These are phyloP conservation scores for Phtheirospermum japonicum DNA, from an alignment of 257 asterid species.

Conservation along the genomic window DNA sequence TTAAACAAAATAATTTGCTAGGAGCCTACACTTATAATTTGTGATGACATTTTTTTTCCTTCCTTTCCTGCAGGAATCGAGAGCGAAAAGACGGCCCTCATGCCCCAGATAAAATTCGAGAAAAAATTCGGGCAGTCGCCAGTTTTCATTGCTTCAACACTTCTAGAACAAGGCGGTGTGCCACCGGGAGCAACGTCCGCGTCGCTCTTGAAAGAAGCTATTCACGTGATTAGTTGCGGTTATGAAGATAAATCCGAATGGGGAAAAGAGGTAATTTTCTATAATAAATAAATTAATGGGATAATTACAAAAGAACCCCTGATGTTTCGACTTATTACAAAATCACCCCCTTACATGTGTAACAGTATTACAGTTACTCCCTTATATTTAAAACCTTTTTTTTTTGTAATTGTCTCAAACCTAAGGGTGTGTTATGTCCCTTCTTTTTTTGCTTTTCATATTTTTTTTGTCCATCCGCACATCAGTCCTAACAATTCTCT, in stretches of 20 bases:
- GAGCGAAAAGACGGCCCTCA: constrained; percentile 66
- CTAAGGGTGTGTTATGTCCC: no score
- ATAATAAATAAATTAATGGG: background rate
- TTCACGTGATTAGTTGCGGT: constrained; percentile 94
- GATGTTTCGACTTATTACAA: no score
- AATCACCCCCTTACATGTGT: no score
- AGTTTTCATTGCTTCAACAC: constrained; percentile 82
- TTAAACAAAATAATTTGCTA: no score
- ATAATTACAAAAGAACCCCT: no score
- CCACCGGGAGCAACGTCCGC: constrained; percentile 90
- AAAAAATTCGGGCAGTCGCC: constrained; percentile 95
- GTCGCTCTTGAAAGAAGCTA: constrained; percentile 94
- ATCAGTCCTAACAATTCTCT: constrained; percentile 17
- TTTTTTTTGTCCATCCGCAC: no score
- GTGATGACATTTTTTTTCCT: background rate
- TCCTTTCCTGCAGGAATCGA: constrained; percentile 57
- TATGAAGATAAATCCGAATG: constrained; percentile 97
- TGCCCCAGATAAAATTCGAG: constrained; percentile 86
- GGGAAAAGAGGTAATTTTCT: constrained; percentile 83
- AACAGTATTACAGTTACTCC: no score
- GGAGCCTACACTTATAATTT: no score
- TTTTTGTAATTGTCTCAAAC: no score
- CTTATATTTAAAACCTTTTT: no score
- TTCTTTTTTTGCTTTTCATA: background rate
- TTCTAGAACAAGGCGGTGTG: constrained; percentile 85